Evolutionary conservation across 2,329 filamentous ascomycete species (phyloP).

Genomic region (Monilinia vaccinii-corymbosi): DNA sequence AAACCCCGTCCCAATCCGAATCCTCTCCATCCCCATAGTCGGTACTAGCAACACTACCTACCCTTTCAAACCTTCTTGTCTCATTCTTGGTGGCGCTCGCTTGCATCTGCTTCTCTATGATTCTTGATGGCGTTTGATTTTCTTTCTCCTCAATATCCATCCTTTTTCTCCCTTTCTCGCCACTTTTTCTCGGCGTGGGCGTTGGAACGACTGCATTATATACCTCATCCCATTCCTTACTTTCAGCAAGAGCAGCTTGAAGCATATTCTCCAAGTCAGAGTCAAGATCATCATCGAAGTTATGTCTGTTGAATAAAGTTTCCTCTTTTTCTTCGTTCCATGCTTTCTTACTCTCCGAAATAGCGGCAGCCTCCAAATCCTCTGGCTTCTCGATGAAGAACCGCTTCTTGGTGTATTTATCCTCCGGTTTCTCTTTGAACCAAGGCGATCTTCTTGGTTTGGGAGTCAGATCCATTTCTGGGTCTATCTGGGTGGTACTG

Average conservation of each 20-base stretch:
- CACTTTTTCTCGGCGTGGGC: background rate
- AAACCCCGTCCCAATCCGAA: background rate
- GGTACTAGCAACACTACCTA: conserved; percentile 14
- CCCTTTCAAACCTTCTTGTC: conserved; percentile 10
- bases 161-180: no score
- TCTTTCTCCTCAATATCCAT: background rate
- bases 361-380: conserved; percentile 18
- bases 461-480: background rate
- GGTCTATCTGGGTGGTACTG: background rate
- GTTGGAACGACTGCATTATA: background rate
- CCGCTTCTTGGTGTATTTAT: background rate
- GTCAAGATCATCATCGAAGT: background rate
- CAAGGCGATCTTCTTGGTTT: background rate
- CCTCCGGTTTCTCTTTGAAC: conserved; percentile 7
- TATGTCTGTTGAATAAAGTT: background rate
- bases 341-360: conserved; percentile 16
- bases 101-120: background rate
- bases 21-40: conserved; percentile 25
- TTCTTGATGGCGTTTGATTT: background rate
- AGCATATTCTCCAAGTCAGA: background rate
- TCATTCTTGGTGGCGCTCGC: background rate
- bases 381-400: conserved; percentile 26
- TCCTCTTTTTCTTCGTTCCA: background rate
- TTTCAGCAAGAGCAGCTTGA: background rate
- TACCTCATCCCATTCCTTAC: background rate